phyloP scores from a whole-genome alignment of 345 rosid species.

The Linum lewisii region DNA sequence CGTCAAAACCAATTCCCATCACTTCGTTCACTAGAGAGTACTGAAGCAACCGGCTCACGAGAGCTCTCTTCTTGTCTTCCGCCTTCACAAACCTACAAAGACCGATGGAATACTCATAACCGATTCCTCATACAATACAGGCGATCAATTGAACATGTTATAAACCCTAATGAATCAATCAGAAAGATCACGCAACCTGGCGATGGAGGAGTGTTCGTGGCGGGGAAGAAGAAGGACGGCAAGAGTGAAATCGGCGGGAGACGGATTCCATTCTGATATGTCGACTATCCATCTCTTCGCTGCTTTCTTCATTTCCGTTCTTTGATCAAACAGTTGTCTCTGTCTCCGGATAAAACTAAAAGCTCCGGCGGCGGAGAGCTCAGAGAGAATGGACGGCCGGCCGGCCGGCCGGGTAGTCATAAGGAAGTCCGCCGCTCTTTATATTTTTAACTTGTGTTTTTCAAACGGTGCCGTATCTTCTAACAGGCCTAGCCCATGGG shows the following conservation, averaged over 20 bases:
- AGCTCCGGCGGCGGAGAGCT: too few relatives aligned
- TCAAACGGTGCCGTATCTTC: too few relatives aligned
- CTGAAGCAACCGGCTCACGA: conserved; percentile 56
- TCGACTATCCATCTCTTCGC: conserved; percentile 50
- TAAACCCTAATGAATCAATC: background rate
- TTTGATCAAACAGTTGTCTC: too few relatives aligned
- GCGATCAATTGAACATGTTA: background rate
- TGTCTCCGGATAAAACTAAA: too few relatives aligned
- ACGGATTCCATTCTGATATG: conserved; percentile 51
- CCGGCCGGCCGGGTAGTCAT: too few relatives aligned
- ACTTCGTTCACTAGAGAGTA: conserved; percentile 38
- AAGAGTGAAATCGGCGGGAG: conserved; percentile 34
- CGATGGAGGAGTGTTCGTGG: conserved; percentile 32
- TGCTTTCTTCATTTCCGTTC: conserved; percentile 38
- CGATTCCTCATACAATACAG: too few relatives aligned
- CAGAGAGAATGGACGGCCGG: too few relatives aligned
- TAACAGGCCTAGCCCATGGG: too few relatives aligned
- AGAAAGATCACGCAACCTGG: conserved; percentile 26
- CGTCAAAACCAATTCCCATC: conserved; percentile 29
- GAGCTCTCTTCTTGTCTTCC: conserved; percentile 54
- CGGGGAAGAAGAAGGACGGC: conserved; percentile 43
- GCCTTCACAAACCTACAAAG: conserved; percentile 33
- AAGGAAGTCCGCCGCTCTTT: too few relatives aligned
- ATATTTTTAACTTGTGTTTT: too few relatives aligned
- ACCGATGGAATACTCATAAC: too few relatives aligned